Percentiles rank a stretch among this genome's conserved stretches.
Evolutionary conservation across 306 rosid species (phyloP).

Genomic region (Vicia sativa): DNA sequence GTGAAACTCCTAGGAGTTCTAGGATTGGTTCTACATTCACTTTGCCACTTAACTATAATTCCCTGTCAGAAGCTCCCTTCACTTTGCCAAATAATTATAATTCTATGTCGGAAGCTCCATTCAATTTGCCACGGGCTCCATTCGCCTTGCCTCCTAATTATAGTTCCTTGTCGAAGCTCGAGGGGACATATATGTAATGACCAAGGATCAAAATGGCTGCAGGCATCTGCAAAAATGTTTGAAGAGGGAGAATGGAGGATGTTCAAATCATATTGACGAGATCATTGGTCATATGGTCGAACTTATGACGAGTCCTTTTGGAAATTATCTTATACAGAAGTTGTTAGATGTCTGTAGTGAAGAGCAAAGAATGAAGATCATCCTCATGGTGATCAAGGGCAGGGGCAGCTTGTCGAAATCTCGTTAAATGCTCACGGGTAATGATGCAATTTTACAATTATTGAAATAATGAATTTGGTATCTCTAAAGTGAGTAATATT

Average conservation of each 20-base stretch:
- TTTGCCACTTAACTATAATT: slow-evolving; percentile 37
- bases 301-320: slow-evolving; percentile 65
- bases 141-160: slow-evolving; percentile 35
- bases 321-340: slow-evolving; percentile 65
- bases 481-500: background rate
- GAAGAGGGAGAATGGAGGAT: slow-evolving; percentile 47
- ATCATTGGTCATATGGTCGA: slow-evolving; percentile 54
- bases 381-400: slow-evolving; percentile 47
- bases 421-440: slow-evolving; percentile 70
- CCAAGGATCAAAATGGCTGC: slow-evolving; percentile 65
- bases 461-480: slow-evolving; percentile 15
- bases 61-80: slow-evolving; percentile 41
- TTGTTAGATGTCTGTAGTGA: slow-evolving; percentile 61
- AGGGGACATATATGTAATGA: slow-evolving; percentile 46
- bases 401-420: slow-evolving; percentile 57
- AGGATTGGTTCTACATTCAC: slow-evolving; percentile 22
- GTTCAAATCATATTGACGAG: slow-evolving; percentile 53
- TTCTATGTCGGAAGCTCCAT: slow-evolving; percentile 46
- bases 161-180: slow-evolving; percentile 46
- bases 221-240: slow-evolving; percentile 52
- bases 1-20: slow-evolving; percentile 42
- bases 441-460: slow-evolving; percentile 19
- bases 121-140: slow-evolving; percentile 1
- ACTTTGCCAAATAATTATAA: slow-evolving; percentile 28
- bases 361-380: slow-evolving; percentile 54